Percentiles rank a stretch among this genome's conserved stretches.
These are phyloP conservation scores for Tremellales sp. DNA, from an alignment of 1,284 basidiomycete genomes.

Conservation along the genomic window DNA sequence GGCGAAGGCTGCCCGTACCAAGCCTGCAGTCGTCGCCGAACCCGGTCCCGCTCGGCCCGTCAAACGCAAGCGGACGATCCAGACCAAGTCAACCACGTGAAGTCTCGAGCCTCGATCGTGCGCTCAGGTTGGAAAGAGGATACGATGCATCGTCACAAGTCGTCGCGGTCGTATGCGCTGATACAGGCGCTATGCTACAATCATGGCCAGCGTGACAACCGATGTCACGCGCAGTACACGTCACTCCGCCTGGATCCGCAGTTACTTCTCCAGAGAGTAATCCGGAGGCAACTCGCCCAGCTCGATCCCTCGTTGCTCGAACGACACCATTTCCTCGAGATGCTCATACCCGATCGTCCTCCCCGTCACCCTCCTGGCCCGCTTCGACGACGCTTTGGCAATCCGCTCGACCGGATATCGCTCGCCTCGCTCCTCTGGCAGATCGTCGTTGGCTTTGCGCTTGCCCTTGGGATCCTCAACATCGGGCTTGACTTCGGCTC, in stretches of 20 bases:
- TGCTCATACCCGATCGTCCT: background rate
- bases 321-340: background rate
- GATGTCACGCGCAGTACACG: background rate
- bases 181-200: background rate
- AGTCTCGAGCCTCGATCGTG: no score
- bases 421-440: background rate
- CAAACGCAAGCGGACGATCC: no score
- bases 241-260: background rate
- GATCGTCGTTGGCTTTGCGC: background rate
- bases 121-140: no score
- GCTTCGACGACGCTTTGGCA: background rate
- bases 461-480: background rate
- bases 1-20: no score
- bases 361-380: background rate
- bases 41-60: no score
- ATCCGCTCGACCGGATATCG: background rate
- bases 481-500: background rate
- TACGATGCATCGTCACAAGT: no score
- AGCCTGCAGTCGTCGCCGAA: no score
- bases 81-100: no score
- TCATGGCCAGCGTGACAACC: background rate
- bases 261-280: background rate
- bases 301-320: background rate
- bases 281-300: background rate
- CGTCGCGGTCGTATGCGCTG: no score